These are phyloP conservation scores for Microbotryum intermedium DNA, from an alignment of 1,284 basidiomycete species.

Conservation along the genomic window DNA sequence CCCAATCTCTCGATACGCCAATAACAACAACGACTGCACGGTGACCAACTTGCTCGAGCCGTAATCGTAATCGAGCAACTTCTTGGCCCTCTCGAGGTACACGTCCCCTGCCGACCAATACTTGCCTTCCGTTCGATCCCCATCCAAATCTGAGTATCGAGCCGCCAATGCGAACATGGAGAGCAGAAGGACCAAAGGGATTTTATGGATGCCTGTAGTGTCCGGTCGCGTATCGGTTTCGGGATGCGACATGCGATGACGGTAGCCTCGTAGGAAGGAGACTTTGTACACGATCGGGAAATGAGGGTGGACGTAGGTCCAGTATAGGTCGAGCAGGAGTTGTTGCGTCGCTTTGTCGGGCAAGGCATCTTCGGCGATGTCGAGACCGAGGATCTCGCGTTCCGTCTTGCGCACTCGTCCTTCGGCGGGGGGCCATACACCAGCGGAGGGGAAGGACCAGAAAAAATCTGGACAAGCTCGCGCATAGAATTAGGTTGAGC, in stretches of 20 bases:
- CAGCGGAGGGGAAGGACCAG: constrained; percentile 63
- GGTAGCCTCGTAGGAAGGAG: constrained; percentile 55
- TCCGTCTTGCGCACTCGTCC: constrained; percentile 37
- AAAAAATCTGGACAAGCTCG: constrained; percentile 16
- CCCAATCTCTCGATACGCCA: constrained; percentile 73
- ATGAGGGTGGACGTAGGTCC: constrained; percentile 61
- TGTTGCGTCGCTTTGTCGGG: constrained; percentile 50
- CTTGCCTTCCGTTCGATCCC: constrained; percentile 44
- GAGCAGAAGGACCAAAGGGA: constrained; percentile 60
- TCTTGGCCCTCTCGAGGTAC: constrained; percentile 61
- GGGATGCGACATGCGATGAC: constrained; percentile 31
- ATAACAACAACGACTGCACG: constrained; percentile 64
- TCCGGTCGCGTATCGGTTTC: constrained; percentile 33
- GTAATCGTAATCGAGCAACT: constrained; percentile 60
- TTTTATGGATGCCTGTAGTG: constrained; percentile 34
- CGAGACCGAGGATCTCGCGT: constrained; percentile 38
- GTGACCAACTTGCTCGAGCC: constrained; percentile 58
- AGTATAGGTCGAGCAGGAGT: constrained; percentile 63
- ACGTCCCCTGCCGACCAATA: constrained; percentile 76
- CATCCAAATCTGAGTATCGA: constrained; percentile 48
- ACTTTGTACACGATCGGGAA: constrained; percentile 50
- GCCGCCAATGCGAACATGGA: constrained; percentile 69
- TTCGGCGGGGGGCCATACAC: constrained; percentile 66
- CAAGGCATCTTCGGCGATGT: constrained; percentile 39
- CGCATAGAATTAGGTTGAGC: constrained; percentile 34